These are phyloP conservation scores for Penicillium parvum DNA, from an alignment of 495 filamentous ascomycete genomes.

Conservation along the genomic window DNA sequence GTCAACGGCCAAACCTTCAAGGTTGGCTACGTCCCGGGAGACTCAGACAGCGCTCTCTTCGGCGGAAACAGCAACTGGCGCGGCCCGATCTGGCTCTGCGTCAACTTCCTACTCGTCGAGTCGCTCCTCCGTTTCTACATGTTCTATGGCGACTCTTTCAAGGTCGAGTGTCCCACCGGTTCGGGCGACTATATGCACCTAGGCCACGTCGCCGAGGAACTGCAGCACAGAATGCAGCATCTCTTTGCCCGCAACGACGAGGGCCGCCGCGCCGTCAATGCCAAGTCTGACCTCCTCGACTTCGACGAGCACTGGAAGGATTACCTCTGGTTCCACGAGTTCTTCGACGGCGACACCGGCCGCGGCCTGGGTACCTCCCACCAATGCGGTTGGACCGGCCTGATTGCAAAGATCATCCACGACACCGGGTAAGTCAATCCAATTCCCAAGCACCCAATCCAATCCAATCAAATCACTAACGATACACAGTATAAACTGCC, in stretches of 20 bases:
- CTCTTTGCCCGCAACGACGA: constrained; percentile 79
- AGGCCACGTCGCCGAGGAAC: constrained; percentile 91
- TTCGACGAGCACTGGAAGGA: constrained; percentile 91
- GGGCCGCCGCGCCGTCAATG: constrained; percentile 81
- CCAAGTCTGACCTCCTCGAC: constrained; percentile 75
- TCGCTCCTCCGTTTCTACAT: constrained; percentile 88
- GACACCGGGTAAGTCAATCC: constrained; percentile 74
- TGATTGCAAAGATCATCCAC: constrained; percentile 95
- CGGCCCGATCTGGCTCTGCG: constrained; percentile 88
- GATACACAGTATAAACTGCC: constrained; percentile 68
- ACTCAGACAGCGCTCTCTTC: constrained; percentile 90
- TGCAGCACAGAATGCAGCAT: constrained; percentile 93
- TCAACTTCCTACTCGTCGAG: constrained; percentile 93
- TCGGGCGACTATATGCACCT: constrained; percentile 96
- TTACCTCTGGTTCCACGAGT: constrained; percentile 93
- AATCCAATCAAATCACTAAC: constrained; percentile 9
- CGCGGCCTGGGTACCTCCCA: constrained; percentile 88
- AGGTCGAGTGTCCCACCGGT: constrained; percentile 91
- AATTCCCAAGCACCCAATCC: constrained; percentile 6
- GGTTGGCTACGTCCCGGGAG: constrained; percentile 86
- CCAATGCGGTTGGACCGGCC: constrained; percentile 95
- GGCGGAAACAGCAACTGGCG: constrained; percentile 98
- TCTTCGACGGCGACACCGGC: constrained; percentile 90
- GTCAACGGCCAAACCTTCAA: constrained; percentile 88
- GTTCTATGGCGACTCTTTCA: constrained; percentile 83